phyloP scores from a whole-genome alignment of 768 basidiomycete genomes.

The Boletus pseudo-olivaceus region DNA sequence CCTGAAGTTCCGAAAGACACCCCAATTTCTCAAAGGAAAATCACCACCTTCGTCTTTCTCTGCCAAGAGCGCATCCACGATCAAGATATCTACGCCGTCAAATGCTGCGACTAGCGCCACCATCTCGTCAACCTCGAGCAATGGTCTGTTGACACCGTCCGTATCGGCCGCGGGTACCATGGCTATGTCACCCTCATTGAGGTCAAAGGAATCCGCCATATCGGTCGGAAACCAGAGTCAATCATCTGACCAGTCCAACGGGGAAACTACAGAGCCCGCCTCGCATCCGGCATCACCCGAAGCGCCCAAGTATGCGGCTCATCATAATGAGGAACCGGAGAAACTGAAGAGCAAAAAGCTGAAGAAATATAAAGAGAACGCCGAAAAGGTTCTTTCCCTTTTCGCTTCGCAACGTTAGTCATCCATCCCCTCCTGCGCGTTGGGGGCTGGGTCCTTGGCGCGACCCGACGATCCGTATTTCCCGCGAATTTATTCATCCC shows the following conservation, averaged over 20 bases:
- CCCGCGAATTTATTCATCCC: conserved; percentile 16
- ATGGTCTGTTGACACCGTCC: conserved; percentile 60
- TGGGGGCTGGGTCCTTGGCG: conserved; percentile 26
- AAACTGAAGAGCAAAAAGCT: conserved; percentile 70
- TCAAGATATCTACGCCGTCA: conserved; percentile 41
- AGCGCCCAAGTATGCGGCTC: conserved; percentile 29
- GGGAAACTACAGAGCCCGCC: conserved; percentile 34
- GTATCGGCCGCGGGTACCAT: conserved; percentile 48
- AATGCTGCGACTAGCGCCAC: conserved; percentile 38
- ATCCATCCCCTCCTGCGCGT: conserved; percentile 11
- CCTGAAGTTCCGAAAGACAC: conserved; percentile 69
- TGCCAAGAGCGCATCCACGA: conserved; percentile 26
- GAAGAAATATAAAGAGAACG: conserved; percentile 84
- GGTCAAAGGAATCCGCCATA: conserved; percentile 73
- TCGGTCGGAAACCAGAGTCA: conserved; percentile 70
- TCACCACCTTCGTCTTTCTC: conserved; percentile 49
- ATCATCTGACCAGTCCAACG: conserved; percentile 71
- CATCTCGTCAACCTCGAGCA: conserved; percentile 38
- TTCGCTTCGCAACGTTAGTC: conserved; percentile 69
- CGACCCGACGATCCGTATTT: conserved; percentile 12
- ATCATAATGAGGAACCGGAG: conserved; percentile 44
- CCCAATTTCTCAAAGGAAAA: conserved; percentile 72
- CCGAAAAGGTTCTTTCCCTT: conserved; percentile 80
- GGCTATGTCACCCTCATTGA: conserved; percentile 62
- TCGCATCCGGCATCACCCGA: conserved; percentile 28